Evolutionary conservation across 176 grass and related monocot genomes (phyloP), one percentile per base, ranked within the genome.

Genomic region (Alloteropsis semialata): DNA sequence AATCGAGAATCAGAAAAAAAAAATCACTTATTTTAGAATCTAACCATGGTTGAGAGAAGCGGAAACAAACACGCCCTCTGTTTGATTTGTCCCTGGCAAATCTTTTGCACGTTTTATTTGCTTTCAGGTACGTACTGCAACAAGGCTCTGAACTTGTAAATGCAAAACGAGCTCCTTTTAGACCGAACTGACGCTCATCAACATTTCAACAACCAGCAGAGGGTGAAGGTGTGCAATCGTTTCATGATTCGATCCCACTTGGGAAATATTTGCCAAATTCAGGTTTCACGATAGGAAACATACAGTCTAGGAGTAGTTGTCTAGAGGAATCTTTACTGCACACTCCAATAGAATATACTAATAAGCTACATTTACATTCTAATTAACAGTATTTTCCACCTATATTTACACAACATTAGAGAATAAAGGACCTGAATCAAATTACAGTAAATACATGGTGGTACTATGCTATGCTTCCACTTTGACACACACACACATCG

Each of bases 131-230:
- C 25, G 69, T 72, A 44, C 18, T 65, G 62, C 30, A 48, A 19
- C 42, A 71, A 16, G 25, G 25, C 27, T 45, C 69, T 50, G 27
- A 32, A 12, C 44, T 32, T 33, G 44, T 44, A 50, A 28, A 21
- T 72, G 69, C 25, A 49, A 72, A 72, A 72, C 27, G 69, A 72
- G 43, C 27, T 72, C 43, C 1, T 72, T 69, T 72, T 49, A 72
- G 16, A 12, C 69, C 10, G 15, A 49, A 27, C 61, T 34, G 61
- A 64, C 61, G n/a, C n/a, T n/a, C n/a, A n/a, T n/a, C n/a, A n/a
- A n/a, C n/a, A n/a, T n/a, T n/a, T n/a, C n/a, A n/a, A n/a, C n/a
- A n/a, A n/a, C n/a, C n/a, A n/a, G n/a, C n/a, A n/a, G n/a, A n/a
- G n/a, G n/a, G n/a, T n/a, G n/a, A n/a, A n/a, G n/a, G n/a, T n/a